A percentile compares a stretch with the other conserved stretches of the same genome.
Evolutionary conservation across 805 yeast species (phyloP).

Genomic region (Monosporozyma yasuniensis): DNA sequence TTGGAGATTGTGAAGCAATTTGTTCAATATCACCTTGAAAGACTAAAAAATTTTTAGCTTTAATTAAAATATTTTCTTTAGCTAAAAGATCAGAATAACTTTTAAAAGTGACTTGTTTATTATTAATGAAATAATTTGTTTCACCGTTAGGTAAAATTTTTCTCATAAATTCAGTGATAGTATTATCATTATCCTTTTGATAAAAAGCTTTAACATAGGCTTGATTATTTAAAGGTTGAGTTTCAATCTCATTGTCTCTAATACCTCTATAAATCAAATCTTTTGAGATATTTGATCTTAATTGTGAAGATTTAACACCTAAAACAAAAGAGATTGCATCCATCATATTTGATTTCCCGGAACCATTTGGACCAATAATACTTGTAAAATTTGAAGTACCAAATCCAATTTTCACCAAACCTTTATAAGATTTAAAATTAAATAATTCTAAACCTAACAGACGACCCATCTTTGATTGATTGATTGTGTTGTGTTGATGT

Average conservation of each 20-base stretch:
- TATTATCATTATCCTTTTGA: conserved; percentile 38
- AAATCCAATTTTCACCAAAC: conserved; percentile 66
- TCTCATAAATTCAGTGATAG: conserved; percentile 50
- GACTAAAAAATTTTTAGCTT: conserved; percentile 85
- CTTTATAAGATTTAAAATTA: conserved; percentile 89
- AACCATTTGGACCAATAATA: conserved; percentile 96
- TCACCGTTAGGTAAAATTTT: conserved; percentile 48
- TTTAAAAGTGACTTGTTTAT: conserved; percentile 46
- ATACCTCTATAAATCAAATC: conserved; percentile 78
- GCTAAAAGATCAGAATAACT: conserved; percentile 62
- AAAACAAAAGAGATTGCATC: conserved; percentile 94
- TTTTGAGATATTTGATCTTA: conserved; percentile 62
- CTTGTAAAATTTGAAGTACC: conserved; percentile 80
- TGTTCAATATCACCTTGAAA: conserved; percentile 96
- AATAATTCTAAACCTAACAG: conserved; percentile 65
- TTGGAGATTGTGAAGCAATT: conserved; percentile 78
- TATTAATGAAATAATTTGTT: conserved; percentile 62
- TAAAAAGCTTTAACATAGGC: conserved; percentile 79
- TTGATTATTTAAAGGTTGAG: conserved; percentile 12
- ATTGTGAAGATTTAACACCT: conserved; percentile 67
- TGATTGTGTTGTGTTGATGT: too few species aligned
- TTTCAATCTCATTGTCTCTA: conserved; percentile 19
- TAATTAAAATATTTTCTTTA: conserved; percentile 71
- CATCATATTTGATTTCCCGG: conserved; percentile 95
- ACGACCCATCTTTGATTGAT: conserved; percentile 77